phyloP scores from a whole-genome alignment of 495 filamentous ascomycete genomes.

The Aspergillus panamensis region DNA sequence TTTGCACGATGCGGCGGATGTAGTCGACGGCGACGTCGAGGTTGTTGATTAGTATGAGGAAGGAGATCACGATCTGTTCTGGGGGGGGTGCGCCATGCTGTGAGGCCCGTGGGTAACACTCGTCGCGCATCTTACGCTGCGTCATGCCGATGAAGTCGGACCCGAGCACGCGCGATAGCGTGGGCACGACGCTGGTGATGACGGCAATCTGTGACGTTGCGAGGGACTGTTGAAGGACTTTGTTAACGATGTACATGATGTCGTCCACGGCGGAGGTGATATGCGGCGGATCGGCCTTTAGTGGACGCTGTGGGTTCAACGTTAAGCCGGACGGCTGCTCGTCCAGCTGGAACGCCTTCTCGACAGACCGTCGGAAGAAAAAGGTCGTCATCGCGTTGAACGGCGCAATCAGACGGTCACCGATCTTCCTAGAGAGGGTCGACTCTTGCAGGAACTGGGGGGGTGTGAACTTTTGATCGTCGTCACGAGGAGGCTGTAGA shows the following conservation, averaged over 20 bases:
- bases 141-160: slow-evolving; percentile 96
- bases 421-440: slow-evolving; percentile 69
- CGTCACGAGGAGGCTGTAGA: slow-evolving; percentile 21
- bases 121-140: slow-evolving; percentile 94
- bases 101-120: slow-evolving; percentile 74
- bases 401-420: slow-evolving; percentile 64
- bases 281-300: slow-evolving; percentile 73
- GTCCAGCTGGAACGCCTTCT: slow-evolving; percentile 97
- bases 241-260: slow-evolving; percentile 98
- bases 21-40: slow-evolving; percentile 89
- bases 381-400: slow-evolving; percentile 90
- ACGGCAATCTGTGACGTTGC: slow-evolving; percentile 78
- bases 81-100: slow-evolving; percentile 75
- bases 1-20: slow-evolving; percentile 74
- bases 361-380: slow-evolving; percentile 92
- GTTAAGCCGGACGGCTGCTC: slow-evolving; percentile 80
- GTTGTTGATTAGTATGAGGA: slow-evolving; percentile 92
- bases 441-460: slow-evolving; percentile 74
- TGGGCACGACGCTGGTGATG: slow-evolving; percentile 71
- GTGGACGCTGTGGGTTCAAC: slow-evolving; percentile 62
- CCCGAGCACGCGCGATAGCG: slow-evolving; percentile 78
- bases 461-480: slow-evolving; percentile 37
- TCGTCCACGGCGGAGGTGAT: slow-evolving; percentile 96
- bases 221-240: slow-evolving; percentile 79
- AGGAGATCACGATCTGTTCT: slow-evolving; percentile 77